Percentiles rank a stretch among this genome's conserved stretches.
These are phyloP conservation scores for Aquilaria malaccensis DNA, from an alignment of 345 rosid genomes.

Conservation along the genomic window DNA sequence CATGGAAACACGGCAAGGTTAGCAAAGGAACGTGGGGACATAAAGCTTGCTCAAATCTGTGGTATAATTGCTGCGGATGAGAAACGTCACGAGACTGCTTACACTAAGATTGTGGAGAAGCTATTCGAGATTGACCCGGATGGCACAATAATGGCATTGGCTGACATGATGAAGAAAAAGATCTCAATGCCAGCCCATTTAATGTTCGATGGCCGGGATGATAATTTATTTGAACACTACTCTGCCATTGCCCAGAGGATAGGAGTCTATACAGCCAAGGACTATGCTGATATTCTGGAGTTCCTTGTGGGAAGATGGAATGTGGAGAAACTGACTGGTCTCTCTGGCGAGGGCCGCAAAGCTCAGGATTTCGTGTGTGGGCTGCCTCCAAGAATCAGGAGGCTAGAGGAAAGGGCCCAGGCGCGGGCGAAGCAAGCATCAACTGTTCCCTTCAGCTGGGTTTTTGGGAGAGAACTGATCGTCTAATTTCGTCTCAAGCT, in stretches of 20 bases:
- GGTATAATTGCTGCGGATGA: slow-evolving; percentile 68
- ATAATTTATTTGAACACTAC: slow-evolving; percentile 57
- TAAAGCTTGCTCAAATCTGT: slow-evolving; percentile 60
- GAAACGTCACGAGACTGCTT: slow-evolving; percentile 68
- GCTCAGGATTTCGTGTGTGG: slow-evolving; percentile 54
- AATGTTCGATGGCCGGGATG: slow-evolving; percentile 60
- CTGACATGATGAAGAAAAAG: slow-evolving; percentile 65
- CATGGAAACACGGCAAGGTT: slow-evolving; percentile 70
- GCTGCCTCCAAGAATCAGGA: slow-evolving; percentile 47
- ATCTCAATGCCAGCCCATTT: slow-evolving; percentile 56
- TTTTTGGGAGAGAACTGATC: slow-evolving; percentile 39
- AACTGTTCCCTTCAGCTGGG: slow-evolving; percentile 51
- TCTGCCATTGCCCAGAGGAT: slow-evolving; percentile 59
- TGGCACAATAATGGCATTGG: slow-evolving; percentile 48
- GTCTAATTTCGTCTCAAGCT: slow-evolving; percentile 12
- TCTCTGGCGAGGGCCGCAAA: slow-evolving; percentile 45
- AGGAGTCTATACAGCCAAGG: slow-evolving; percentile 58
- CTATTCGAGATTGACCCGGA: slow-evolving; percentile 60
- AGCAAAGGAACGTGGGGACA: slow-evolving; percentile 54
- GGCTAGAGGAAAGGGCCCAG: slow-evolving; percentile 57
- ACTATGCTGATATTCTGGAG: slow-evolving; percentile 62
- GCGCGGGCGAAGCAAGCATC: slow-evolving; percentile 45
- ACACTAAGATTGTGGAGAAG: slow-evolving; percentile 63
- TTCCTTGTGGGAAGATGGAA: slow-evolving; percentile 64
- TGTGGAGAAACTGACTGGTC: slow-evolving; percentile 42